Conservation (phyloP, 805 yeast species). For the Candida boidinii region DNA sequence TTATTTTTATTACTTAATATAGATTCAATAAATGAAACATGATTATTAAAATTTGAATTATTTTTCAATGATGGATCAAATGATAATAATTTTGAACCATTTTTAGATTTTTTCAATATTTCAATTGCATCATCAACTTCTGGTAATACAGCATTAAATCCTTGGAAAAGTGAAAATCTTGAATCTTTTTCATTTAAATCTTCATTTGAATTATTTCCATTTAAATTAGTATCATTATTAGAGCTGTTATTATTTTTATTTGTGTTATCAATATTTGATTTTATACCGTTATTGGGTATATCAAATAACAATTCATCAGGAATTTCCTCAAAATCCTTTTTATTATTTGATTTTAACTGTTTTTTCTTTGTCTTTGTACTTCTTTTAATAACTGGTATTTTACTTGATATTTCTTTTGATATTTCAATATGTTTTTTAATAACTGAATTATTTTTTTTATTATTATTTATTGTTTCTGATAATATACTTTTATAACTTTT, state of each 20-base stretch:
- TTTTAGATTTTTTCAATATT: slow-evolving; percentile 15
- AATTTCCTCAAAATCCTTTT: slow-evolving; percentile 40
- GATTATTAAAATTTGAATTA: slow-evolving; percentile 2
- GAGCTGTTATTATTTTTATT: slow-evolving; percentile 6
- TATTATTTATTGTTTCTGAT: slow-evolving; percentile 29
- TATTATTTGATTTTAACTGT: slow-evolving; percentile 3
- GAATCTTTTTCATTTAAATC: slow-evolving; percentile 1
- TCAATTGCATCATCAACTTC: slow-evolving; percentile 37
- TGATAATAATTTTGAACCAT: too few relatives aligned
- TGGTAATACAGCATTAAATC: slow-evolving; percentile 53
- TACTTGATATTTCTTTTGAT: slow-evolving; percentile 5
- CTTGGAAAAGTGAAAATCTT: slow-evolving; percentile 55
- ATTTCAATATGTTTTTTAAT: slow-evolving; percentile 14
- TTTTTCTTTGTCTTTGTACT: slow-evolving; percentile 7
- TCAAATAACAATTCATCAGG: slow-evolving; percentile 54
- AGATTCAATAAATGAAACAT: too few relatives aligned
- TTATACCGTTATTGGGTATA: slow-evolving; percentile 30
- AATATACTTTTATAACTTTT: slow-evolving; percentile 35
- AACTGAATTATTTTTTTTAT: slow-evolving; percentile 18
- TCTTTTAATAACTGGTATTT: slow-evolving; percentile 9
- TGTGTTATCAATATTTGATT: slow-evolving; percentile 2
- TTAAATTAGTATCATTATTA: slow-evolving; percentile 7
- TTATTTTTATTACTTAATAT: too few relatives aligned
- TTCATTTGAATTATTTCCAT: neutral
- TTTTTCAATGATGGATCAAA: too few relatives aligned